Percentiles rank a stretch among this genome's conserved stretches.
Evolutionary conservation across 2,329 filamentous ascomycete genomes (phyloP).

Genomic region (Trichothecium sympodiale): DNA sequence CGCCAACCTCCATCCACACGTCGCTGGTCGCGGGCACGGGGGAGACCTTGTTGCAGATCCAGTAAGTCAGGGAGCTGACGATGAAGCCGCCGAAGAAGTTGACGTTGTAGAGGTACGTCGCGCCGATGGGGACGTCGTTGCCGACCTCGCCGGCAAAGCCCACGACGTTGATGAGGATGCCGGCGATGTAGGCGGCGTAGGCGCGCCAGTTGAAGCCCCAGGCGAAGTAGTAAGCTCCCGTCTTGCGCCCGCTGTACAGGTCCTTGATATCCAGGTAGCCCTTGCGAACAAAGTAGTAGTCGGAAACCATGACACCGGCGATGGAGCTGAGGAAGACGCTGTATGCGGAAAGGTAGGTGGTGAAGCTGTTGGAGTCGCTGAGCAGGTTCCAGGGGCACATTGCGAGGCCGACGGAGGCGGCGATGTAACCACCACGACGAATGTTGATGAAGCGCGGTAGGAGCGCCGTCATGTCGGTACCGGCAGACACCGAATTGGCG

Average conservation of each 20-base stretch:
- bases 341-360: constrained; percentile 83
- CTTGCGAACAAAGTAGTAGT: constrained; percentile 78
- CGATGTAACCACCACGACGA: constrained; percentile 77
- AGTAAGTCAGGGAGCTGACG: constrained; percentile 58
- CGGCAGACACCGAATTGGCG: constrained; percentile 74
- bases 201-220: constrained; percentile 73
- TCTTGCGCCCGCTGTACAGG: constrained; percentile 61
- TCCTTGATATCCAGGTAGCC: constrained; percentile 72
- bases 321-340: constrained; percentile 91
- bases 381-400: constrained; percentile 85
- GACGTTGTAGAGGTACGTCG: constrained; percentile 77
- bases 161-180: constrained; percentile 83
- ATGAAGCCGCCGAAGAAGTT: constrained; percentile 86
- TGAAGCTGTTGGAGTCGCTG: constrained; percentile 68
- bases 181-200: constrained; percentile 70
- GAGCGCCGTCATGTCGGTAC: constrained; percentile 72
- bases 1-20: constrained; percentile 66
- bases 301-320: constrained; percentile 77
- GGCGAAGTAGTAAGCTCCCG: constrained; percentile 62
- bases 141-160: constrained; percentile 81
- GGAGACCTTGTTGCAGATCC: constrained; percentile 52
- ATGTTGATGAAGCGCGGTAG: constrained; percentile 75
- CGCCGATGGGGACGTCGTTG: constrained; percentile 58
- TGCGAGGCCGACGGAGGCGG: constrained; percentile 64
- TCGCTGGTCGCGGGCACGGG: constrained; percentile 67